A percentile compares a stretch with the other conserved stretches of the same genome.
phyloP scores from a whole-genome alignment of 768 basidiomycete species.

The Infundibulicybe gibba region DNA sequence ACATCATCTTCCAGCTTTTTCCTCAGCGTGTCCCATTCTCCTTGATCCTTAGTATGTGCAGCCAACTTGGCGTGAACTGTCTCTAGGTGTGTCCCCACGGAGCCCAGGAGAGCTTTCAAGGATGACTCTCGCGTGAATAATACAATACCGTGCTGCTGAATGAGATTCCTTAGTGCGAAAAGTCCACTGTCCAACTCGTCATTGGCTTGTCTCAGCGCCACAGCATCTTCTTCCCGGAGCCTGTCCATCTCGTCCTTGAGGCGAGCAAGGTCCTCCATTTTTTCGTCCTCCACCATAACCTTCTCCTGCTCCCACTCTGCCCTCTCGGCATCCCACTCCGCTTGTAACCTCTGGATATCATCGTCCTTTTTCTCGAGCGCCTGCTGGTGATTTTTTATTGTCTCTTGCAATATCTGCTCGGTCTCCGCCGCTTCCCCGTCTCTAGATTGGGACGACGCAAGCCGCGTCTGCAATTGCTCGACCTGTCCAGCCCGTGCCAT shows the following conservation, averaged over 20 bases:
- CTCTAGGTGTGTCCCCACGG: conserved; percentile 50
- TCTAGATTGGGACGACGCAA: conserved; percentile 39
- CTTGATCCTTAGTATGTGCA: conserved; percentile 34
- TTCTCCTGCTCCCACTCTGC: conserved; percentile 49
- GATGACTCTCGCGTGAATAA: conserved; percentile 49
- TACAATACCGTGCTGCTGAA: conserved; percentile 56
- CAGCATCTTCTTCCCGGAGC: conserved; percentile 34
- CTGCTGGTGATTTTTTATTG: conserved; percentile 22
- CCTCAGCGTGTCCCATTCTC: conserved; percentile 43
- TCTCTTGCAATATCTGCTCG: conserved; percentile 32
- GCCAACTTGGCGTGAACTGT: conserved; percentile 42
- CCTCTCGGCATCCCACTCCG: conserved; percentile 40
- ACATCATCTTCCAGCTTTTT: conserved; percentile 50
- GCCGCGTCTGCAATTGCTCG: conserved; percentile 35
- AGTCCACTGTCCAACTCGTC: conserved; percentile 51
- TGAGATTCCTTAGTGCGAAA: conserved; percentile 43
- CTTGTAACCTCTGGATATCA: conserved; percentile 31
- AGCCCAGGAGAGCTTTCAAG: conserved; percentile 42
- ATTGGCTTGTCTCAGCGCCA: conserved; percentile 30
- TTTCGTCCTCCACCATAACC: conserved; percentile 43
- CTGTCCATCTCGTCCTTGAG: conserved; percentile 48
- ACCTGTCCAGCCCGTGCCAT: conserved; percentile 33
- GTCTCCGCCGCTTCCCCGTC: conserved; percentile 37
- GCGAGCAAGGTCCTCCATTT: conserved; percentile 39
- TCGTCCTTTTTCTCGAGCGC: conserved; percentile 39